Percentiles rank a stretch among this genome's conserved stretches.
Evolutionary conservation across 306 rosid genomes (phyloP).

Genomic region (Trichosanthes truncata): DNA sequence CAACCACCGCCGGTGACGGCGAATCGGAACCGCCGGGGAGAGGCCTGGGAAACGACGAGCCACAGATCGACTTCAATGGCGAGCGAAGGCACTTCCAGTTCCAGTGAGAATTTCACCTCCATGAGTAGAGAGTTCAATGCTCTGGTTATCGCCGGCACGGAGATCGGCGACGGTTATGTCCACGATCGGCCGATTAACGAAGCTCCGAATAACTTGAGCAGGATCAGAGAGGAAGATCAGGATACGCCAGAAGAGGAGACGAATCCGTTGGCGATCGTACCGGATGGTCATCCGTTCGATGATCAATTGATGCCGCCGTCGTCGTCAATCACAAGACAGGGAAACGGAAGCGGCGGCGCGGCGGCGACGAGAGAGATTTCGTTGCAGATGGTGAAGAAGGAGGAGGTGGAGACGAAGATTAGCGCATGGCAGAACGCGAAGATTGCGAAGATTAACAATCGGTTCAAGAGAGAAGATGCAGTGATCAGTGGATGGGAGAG

Average conservation of each 20-base stretch:
- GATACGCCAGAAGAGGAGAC: conserved; percentile 36
- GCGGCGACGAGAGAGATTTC: conserved; percentile 23
- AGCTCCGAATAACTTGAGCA: conserved; percentile 27
- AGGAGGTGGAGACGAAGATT: conserved; percentile 91
- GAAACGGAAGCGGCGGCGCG: not conserved
- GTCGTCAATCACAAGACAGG: conserved; percentile 21
- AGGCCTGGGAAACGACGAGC: conserved; percentile 46
- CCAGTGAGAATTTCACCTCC: conserved; percentile 60
- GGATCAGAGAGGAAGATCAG: conserved; percentile 70
- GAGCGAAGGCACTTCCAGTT: conserved; percentile 42
- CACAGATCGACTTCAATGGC: conserved; percentile 49
- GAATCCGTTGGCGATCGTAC: conserved; percentile 77
- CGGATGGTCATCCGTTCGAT: conserved; percentile 38
- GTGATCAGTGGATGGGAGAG: conserved; percentile 69
- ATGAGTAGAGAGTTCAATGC: conserved; percentile 93
- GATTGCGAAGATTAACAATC: conserved; percentile 67
- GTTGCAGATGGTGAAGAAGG: conserved; percentile 77
- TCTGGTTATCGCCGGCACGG: conserved; percentile 79
- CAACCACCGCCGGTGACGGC: not conserved
- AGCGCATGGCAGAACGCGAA: conserved; percentile 95
- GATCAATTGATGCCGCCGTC: conserved; percentile 6
- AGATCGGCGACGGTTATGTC: conserved; percentile 20
- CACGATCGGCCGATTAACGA: not conserved
- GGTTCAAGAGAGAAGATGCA: conserved; percentile 94
- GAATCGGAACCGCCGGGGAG: conserved; percentile 35